A percentile compares a stretch with the other conserved stretches of the same genome.
phyloP scores from a whole-genome alignment of 148 eudicot genomes.

The Rhododendron simsii region DNA sequence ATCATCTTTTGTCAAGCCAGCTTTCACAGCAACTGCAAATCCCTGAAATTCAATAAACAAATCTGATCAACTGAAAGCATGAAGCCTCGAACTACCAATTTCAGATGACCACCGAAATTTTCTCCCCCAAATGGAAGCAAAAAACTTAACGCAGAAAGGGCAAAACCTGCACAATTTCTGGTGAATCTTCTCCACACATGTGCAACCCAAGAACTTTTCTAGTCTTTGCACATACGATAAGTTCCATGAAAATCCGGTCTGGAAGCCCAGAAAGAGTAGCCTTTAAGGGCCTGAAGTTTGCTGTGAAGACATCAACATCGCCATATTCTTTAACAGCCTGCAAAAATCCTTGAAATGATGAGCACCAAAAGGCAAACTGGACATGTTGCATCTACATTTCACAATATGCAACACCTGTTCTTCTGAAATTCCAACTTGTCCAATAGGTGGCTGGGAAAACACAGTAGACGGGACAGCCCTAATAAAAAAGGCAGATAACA shows the following conservation, averaged over 20 bases:
- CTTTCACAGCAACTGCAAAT: slow-evolving; percentile 93
- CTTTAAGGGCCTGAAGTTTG: slow-evolving; percentile 90
- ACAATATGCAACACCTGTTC: slow-evolving; percentile 56
- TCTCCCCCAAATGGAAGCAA: slow-evolving; percentile 15
- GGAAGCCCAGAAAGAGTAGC: slow-evolving; percentile 96
- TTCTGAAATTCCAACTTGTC: slow-evolving; percentile 90
- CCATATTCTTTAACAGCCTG: slow-evolving; percentile 78
- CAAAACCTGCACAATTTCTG: slow-evolving; percentile 85
- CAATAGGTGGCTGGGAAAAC: slow-evolving; percentile 95
- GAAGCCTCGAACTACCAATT: neutral
- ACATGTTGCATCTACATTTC: slow-evolving; percentile 4
- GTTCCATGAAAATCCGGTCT: slow-evolving; percentile 87
- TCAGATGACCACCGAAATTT: neutral
- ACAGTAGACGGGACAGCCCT: slow-evolving; percentile 96
- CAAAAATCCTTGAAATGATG: slow-evolving; percentile 19
- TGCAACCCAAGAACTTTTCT: slow-evolving; percentile 78
- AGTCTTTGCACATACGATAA: slow-evolving; percentile 77
- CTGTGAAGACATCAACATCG: slow-evolving; percentile 76
- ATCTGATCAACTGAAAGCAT: neutral
- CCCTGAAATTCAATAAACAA: slow-evolving; percentile 42
- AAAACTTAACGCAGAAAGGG: slow-evolving; percentile 6
- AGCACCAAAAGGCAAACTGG: slow-evolving; percentile 2
- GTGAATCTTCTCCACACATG: slow-evolving; percentile 94
- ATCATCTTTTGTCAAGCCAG: slow-evolving; percentile 90
- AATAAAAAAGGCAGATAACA: slow-evolving; percentile 22